These are phyloP conservation scores for Avicennia marina DNA, from an alignment of 257 asterid genomes.

Conservation along the genomic window DNA sequence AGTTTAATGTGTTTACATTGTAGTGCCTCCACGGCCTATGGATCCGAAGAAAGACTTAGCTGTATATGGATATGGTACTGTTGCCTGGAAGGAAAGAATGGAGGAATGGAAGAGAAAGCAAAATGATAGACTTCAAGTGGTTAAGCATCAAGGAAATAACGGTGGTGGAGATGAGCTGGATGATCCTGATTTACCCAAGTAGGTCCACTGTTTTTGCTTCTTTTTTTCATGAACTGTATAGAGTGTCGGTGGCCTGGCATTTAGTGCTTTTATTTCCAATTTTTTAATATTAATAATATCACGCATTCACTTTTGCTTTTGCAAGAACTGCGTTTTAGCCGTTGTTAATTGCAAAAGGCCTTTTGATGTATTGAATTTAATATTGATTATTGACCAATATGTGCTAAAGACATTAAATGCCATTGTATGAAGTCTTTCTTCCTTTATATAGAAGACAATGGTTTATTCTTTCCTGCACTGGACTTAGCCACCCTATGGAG, in stretches of 20 bases:
- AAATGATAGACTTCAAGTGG: constrained; percentile 70
- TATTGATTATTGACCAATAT: background rate
- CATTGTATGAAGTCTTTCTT: background rate
- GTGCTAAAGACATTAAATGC: too few species aligned
- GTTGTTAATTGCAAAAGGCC: background rate
- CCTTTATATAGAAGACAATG: background rate
- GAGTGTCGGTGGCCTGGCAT: constrained; percentile 25
- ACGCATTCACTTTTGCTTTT: constrained; percentile 9
- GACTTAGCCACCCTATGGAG: background rate
- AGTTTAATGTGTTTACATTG: constrained; percentile 14
- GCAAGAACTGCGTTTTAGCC: background rate
- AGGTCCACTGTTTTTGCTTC: constrained; percentile 27
- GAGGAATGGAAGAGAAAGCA: constrained; percentile 90
- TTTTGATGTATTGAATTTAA: background rate
- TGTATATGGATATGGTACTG: constrained; percentile 80
- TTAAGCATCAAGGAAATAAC: constrained; percentile 67
- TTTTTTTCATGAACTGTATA: background rate
- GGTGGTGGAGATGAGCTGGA: constrained; percentile 63
- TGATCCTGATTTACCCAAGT: constrained; percentile 80
- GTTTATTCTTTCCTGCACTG: background rate
- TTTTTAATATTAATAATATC: background rate
- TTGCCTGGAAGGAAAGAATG: constrained; percentile 94
- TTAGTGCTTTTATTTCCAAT: constrained; percentile 4
- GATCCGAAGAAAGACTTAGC: constrained; percentile 89
- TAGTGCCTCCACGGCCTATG: constrained; percentile 85